A percentile compares a stretch with the other conserved stretches of the same genome.
These are phyloP conservation scores for Mallotus nudiflorus DNA, from an alignment of 345 rosid genomes.

Conservation along the genomic window DNA sequence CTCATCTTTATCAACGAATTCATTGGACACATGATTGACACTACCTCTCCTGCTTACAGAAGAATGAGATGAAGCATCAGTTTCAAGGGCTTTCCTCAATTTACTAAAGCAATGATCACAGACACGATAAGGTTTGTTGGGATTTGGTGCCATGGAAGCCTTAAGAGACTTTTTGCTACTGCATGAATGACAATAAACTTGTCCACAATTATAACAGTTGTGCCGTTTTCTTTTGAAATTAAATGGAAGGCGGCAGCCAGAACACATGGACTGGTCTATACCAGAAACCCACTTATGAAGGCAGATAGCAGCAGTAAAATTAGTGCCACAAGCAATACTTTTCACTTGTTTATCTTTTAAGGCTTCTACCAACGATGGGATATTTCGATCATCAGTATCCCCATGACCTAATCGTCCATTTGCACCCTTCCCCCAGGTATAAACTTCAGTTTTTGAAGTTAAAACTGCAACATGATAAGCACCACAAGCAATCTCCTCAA, in stretches of 20 bases:
- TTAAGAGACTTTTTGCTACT: slow-evolving; percentile 83
- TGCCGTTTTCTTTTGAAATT: slow-evolving; percentile 84
- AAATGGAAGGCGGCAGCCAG: slow-evolving; percentile 93
- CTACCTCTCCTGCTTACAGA: slow-evolving; percentile 77
- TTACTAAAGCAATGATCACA: slow-evolving; percentile 88
- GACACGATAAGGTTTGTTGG: slow-evolving; percentile 85
- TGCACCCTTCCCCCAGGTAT: slow-evolving; percentile 98
- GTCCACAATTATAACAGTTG: slow-evolving; percentile 83
- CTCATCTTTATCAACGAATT: slow-evolving; percentile 67
- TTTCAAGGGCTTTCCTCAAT: slow-evolving; percentile 69
- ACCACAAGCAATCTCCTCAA: slow-evolving; percentile 94
- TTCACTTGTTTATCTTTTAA: slow-evolving; percentile 97
- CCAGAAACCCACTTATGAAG: slow-evolving; percentile 97
- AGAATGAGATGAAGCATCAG: slow-evolving; percentile 65
- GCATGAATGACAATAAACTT: slow-evolving; percentile 93
- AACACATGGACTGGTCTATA: slow-evolving; percentile 96
- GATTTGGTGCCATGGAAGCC: slow-evolving; percentile 99
- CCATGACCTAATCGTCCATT: slow-evolving; percentile 98
- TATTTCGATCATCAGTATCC: slow-evolving; percentile 78
- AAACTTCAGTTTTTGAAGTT: slow-evolving; percentile 92
- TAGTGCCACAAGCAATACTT: slow-evolving; percentile 87
- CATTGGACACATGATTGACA: slow-evolving; percentile 56
- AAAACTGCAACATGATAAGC: slow-evolving; percentile 94
- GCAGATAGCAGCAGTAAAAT: slow-evolving; percentile 94
- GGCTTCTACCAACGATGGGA: slow-evolving; percentile 77